Conservation (phyloP, 257 asterid genomes). For the Coffea eugenioides region DNA sequence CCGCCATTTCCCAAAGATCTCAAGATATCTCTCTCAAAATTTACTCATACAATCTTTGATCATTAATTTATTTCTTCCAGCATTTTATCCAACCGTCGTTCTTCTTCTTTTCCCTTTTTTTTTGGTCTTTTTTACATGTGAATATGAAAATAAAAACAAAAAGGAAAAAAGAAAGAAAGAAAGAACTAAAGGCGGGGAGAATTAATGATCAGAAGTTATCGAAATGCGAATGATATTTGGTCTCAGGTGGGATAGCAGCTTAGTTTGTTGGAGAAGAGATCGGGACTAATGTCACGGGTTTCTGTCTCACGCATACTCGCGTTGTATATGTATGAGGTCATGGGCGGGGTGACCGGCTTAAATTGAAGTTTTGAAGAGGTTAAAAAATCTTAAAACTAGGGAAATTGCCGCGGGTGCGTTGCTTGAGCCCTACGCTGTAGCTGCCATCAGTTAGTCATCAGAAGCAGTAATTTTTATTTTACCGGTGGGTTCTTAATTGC, state of each 20-base stretch:
- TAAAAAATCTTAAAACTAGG: no score
- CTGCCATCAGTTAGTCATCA: no score
- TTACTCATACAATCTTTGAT: no score
- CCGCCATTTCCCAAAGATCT: constrained; percentile 43
- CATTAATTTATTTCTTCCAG: background rate
- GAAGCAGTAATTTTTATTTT: no score
- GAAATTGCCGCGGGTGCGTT: background rate
- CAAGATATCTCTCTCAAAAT: background rate
- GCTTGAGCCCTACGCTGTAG: no score
- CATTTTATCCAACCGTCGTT: background rate
- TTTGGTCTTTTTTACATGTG: background rate
- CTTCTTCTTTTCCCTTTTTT: background rate
- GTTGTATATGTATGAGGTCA: no score
- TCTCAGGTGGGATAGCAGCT: background rate
- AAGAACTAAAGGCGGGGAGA: no score
- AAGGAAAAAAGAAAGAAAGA: no score
- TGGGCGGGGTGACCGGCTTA: background rate
- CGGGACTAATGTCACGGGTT: constrained; percentile 2
- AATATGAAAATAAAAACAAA: background rate
- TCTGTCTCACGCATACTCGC: background rate
- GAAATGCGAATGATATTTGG: background rate
- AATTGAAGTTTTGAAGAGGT: background rate
- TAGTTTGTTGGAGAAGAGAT: constrained; percentile 16
- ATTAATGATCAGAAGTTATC: no score
- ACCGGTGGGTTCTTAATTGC: no score